Percentiles rank a stretch among this genome's conserved stretches.
Conservation (phyloP, 2,329 filamentous ascomycete species). For the Penicillium italicum region DNA sequence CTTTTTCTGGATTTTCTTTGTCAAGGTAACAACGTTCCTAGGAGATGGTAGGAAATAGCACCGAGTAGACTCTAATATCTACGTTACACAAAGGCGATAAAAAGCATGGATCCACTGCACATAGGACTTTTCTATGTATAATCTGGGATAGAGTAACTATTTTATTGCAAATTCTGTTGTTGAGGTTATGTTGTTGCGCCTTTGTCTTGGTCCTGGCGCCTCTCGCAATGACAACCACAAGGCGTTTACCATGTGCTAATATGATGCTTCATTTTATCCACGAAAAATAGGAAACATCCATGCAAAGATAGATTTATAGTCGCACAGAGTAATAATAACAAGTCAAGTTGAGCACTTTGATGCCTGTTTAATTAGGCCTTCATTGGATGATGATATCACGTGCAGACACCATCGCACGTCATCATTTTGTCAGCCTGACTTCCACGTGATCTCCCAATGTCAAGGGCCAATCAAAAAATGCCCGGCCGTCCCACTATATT, state of each 20-base stretch:
- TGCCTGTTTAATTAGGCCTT: not conserved
- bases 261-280: too few relatives aligned
- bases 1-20: not conserved
- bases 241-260: not conserved
- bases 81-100: not conserved
- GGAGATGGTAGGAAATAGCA: not conserved
- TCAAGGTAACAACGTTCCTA: not conserved
- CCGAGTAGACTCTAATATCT: not conserved
- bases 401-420: not conserved
- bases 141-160: not conserved
- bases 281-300: too few relatives aligned
- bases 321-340: not conserved
- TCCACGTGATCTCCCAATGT: not conserved
- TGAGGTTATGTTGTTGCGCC: not conserved
- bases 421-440: not conserved
- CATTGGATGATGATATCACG: not conserved
- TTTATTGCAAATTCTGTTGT: not conserved
- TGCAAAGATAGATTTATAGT: not conserved
- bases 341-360: not conserved
- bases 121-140: not conserved
- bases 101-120: not conserved
- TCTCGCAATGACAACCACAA: not conserved
- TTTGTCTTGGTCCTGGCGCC: not conserved
- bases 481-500: not conserved
- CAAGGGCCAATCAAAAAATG: not conserved